phyloP scores from a whole-genome alignment of 306 rosid species.

The Begonia fuchsioides region DNA sequence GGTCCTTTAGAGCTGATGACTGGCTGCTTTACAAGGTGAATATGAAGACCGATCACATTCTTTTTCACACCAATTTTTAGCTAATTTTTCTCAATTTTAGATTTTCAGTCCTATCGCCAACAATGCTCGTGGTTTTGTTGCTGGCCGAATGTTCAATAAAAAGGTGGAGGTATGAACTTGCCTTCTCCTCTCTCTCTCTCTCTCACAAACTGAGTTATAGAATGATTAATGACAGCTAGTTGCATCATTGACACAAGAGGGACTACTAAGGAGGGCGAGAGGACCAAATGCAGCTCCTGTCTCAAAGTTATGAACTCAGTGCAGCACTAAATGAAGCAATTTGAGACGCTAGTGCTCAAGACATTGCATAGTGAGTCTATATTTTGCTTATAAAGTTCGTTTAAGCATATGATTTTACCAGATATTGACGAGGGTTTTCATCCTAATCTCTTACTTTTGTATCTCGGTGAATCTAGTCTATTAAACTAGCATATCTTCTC shows the following conservation, averaged over 20 bases:
- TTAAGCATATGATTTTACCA: too few species aligned
- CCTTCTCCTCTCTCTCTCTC: neutral
- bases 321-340: too few species aligned
- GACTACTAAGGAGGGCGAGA: slow-evolving; percentile 35
- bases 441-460: too few species aligned
- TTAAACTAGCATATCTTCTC: too few species aligned
- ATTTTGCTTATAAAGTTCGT: too few species aligned
- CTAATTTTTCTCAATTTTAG: slow-evolving; percentile 27
- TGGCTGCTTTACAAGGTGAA: slow-evolving; percentile 74
- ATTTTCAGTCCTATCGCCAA: slow-evolving; percentile 33
- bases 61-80: slow-evolving; percentile 3
- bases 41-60: slow-evolving; percentile 5
- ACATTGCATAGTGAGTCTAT: too few species aligned
- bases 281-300: slow-evolving; percentile 13
- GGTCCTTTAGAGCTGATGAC: slow-evolving; percentile 76
- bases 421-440: too few species aligned
- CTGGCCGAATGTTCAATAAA: slow-evolving; percentile 69
- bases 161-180: slow-evolving; percentile 61
- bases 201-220: slow-evolving; percentile 7
- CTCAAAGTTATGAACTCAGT: slow-evolving; percentile 41
- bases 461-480: too few species aligned
- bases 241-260: slow-evolving; percentile 68
- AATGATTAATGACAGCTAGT: slow-evolving; percentile 24
- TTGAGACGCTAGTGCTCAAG: too few species aligned
- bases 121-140: slow-evolving; percentile 56